Evolutionary conservation across 163 green algal genomes (phyloP).

Genomic region (Scenedesmus sp.): DNA sequence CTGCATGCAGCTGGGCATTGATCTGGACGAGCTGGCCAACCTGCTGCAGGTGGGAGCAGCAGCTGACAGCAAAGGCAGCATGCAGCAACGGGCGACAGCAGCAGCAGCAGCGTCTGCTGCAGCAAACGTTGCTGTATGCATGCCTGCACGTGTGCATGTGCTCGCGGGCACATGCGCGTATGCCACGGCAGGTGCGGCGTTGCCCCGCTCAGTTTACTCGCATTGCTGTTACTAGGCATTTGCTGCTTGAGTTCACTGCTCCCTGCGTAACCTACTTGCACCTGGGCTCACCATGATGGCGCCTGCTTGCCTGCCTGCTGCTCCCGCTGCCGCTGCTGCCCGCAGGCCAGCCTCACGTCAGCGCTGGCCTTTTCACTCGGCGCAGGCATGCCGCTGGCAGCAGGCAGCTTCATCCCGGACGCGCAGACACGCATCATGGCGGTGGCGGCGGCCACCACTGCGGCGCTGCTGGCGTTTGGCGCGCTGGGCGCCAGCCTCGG

Average conservation of each 20-base stretch:
- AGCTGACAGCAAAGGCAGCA: too few species aligned
- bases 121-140: background rate
- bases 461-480: conserved; percentile 25
- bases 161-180: background rate
- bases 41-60: conserved; percentile 72
- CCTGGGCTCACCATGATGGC: too few species aligned
- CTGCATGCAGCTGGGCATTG: conserved; percentile 82
- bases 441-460: conserved; percentile 26
- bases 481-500: conserved; percentile 1
- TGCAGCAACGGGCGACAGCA: too few species aligned
- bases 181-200: too few species aligned
- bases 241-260: background rate
- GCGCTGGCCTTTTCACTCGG: conserved; percentile 83
- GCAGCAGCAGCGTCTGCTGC: background rate
- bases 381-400: conserved; percentile 82
- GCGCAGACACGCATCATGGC: conserved; percentile 50
- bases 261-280: too few species aligned
- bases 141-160: background rate
- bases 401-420: conserved; percentile 76
- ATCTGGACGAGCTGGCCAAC: conserved; percentile 92
- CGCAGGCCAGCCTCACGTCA: conserved; percentile 80
- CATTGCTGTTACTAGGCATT: background rate
- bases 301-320: background rate
- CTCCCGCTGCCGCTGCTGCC: background rate
- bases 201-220: background rate